Base-by-base conservation (phyloP, 306 rosid genomes). In the Astragalus membranaceus region DNA sequence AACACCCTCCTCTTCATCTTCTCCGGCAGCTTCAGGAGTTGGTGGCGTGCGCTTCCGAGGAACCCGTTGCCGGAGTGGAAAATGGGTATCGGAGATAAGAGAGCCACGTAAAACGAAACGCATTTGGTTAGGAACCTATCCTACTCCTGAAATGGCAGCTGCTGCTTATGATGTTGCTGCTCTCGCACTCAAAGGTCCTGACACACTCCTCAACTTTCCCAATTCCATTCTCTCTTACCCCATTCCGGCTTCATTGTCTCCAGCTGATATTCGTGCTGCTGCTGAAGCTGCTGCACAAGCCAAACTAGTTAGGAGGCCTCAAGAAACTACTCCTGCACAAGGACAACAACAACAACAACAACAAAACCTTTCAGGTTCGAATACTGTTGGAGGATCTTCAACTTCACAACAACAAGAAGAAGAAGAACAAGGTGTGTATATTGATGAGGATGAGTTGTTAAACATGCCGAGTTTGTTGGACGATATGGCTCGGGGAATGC, bases 151-250 rank as follows among this genome's bases (percentile, higher is more conserved):
- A 32, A 94, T 90, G 99, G 97, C 99, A 0, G 99, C 99, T 0
- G 96, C 99, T 0, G 99, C 99, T 0, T 94, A 94, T 15, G 99
- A 94, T 33, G 97, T 85, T 8, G 99, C 99, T 1, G 99, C 96
- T 6, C 80, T 94, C 6, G 92, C 97, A 0, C 77, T 94, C 26
- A 94, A 88, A 30, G 99, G 99, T 0, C 86, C 88, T 0, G 87
- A 90, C 8, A 67, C 99, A 0, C 37, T 76, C 12, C 77, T 94
- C 26, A 94, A 94, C 80, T 94, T 94, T 75, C 97, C 99, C 4
- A 12, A 74, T 59, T 85, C 75, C 0, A 37, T 82, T 0, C 57
- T 55, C 0, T 73, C 86, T 0, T 91, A 94, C 65, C 96, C 86
- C 14, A 78, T 77, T 33, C 96, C 99, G 4, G 82, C 87, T 1